Evolutionary conservation across 805 yeast genomes (phyloP).

Genomic region (Hermanozyma aechmeae): DNA sequence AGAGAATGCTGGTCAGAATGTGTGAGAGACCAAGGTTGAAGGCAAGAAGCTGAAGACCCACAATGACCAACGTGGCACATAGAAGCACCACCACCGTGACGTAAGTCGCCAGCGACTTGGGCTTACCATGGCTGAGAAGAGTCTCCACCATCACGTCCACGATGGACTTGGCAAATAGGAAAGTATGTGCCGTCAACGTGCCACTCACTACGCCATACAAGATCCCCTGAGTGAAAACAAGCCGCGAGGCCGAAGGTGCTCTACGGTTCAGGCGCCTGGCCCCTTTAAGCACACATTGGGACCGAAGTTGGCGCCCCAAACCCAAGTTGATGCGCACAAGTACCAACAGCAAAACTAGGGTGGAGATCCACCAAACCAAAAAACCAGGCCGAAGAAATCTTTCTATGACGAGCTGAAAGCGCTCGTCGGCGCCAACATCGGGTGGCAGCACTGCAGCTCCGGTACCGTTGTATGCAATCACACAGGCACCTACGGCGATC

Average conservation of each 20-base stretch:
- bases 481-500: constrained; percentile 64
- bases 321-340: constrained; percentile 16
- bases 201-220: constrained; percentile 66
- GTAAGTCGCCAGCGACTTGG: constrained; percentile 20
- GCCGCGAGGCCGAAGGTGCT: constrained; percentile 6
- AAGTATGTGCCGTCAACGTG: constrained; percentile 74
- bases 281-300: neutral
- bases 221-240: constrained; percentile 41
- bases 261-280: neutral
- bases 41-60: constrained; percentile 62
- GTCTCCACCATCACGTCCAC: constrained; percentile 56
- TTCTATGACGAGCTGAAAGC: neutral
- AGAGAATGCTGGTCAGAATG: constrained; percentile 67
- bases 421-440: constrained; percentile 1
- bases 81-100: constrained; percentile 37
- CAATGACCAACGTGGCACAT: constrained; percentile 46
- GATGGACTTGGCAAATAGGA: constrained; percentile 75
- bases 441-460: constrained; percentile 11
- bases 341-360: constrained; percentile 19
- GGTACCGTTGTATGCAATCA: constrained; percentile 68
- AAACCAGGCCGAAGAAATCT: constrained; percentile 25
- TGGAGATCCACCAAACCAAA: constrained; percentile 44
- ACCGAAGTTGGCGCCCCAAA: constrained; percentile 5
- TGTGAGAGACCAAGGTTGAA: constrained; percentile 65
- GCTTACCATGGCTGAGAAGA: constrained; percentile 17